Conservation (phyloP, 169 alveolate species). For the Blepharisma undulans region DNA sequence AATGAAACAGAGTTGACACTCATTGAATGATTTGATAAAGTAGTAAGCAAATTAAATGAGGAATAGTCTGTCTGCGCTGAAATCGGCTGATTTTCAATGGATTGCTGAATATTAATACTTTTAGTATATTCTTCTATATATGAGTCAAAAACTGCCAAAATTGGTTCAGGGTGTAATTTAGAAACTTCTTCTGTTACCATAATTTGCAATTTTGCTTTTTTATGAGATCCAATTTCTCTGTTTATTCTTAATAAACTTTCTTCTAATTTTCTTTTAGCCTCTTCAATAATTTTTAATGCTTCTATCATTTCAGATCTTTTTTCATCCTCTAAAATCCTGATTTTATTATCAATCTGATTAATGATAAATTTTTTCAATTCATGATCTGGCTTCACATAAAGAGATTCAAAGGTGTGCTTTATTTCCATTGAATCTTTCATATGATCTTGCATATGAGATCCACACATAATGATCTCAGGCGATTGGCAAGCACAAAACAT, state of each 20-base stretch:
- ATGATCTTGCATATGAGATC: background rate
- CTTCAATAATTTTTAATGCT: background rate
- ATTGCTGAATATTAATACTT: background rate
- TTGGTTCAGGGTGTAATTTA: background rate
- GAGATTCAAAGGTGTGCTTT: background rate
- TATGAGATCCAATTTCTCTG: background rate
- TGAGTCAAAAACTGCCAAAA: background rate
- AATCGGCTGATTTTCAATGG: background rate
- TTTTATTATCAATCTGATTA: background rate
- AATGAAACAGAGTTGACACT: slow-evolving; percentile 70
- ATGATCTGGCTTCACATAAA: background rate
- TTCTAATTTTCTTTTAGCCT: background rate
- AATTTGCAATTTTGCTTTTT: too few species aligned
- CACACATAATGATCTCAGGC: background rate
- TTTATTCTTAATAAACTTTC: background rate
- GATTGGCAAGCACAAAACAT: background rate
- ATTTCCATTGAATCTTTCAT: background rate
- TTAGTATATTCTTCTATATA: background rate
- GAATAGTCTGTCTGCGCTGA: background rate
- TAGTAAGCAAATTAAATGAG: background rate
- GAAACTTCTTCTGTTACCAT: background rate
- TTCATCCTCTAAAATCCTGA: background rate
- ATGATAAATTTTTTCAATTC: background rate
- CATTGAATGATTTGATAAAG: slow-evolving; percentile 58
- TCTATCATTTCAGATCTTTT: background rate